Evolutionary conservation across 23 red algal species (phyloP).

Genomic region (Gracilaria vermiculophylla): DNA sequence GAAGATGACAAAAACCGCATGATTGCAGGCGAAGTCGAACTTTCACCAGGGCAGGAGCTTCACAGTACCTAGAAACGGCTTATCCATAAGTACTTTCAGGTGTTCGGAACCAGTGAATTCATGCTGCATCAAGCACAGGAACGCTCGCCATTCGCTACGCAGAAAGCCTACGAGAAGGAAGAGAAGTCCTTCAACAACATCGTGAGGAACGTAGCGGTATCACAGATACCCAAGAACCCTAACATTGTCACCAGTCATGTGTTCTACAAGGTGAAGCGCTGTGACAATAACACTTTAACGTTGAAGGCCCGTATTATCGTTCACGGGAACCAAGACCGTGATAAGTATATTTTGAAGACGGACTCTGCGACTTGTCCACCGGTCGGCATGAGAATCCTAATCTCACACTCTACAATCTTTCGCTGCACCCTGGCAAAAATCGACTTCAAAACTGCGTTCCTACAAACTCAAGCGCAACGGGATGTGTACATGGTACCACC

Average conservation of each 20-base stretch:
- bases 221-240: not conserved
- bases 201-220: not conserved
- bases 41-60: constrained; percentile 7
- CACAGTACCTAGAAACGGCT: not conserved
- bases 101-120: not conserved
- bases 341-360: not conserved
- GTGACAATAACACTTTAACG: not conserved
- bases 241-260: constrained; percentile 26
- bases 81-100: not conserved
- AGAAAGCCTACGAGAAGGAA: constrained; percentile 18
- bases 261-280: constrained; percentile 33
- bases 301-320: constrained; percentile 10
- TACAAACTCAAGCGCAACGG: constrained; percentile 10
- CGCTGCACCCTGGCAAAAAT: constrained; percentile 26
- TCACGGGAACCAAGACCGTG: constrained; percentile 18
- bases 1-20: not conserved
- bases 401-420: not conserved
- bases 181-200: not conserved
- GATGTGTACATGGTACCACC: constrained; percentile 53
- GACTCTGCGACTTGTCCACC: constrained; percentile 12
- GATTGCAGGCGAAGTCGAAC: not conserved
- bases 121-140: constrained; percentile 11
- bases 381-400: not conserved
- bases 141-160: not conserved
- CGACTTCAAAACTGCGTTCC: constrained; percentile 40